phyloP scores from a whole-genome alignment of 208 protist genomes.

The Trypanosoma melophagium region DNA sequence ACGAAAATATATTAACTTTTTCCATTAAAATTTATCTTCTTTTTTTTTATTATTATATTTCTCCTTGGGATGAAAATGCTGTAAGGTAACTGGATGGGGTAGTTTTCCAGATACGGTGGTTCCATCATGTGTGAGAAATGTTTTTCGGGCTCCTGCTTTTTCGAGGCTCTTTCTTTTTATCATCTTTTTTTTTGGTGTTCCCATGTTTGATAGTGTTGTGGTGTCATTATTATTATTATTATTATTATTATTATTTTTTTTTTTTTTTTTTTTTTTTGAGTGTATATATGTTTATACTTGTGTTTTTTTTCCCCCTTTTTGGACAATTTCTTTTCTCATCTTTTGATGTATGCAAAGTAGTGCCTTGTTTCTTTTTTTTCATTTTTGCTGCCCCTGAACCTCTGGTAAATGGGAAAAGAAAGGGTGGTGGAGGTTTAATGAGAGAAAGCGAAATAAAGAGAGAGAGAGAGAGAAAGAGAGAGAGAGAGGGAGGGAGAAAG shows the following conservation, averaged over 20 bases:
- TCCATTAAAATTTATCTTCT: no score
- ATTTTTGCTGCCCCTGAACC: not conserved
- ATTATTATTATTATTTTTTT: not conserved
- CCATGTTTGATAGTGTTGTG: no score
- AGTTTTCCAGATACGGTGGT: no score
- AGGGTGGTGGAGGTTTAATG: no score
- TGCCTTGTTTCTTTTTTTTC: conserved; percentile 3
- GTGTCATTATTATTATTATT: no score
- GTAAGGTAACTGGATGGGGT: no score
- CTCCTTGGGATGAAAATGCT: no score
- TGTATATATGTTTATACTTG: not conserved
- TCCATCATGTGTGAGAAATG: not conserved
- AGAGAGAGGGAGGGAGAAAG: no score
- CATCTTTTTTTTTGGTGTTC: not conserved
- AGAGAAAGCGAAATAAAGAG: no score
- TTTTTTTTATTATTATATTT: no score
- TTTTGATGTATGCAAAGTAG: not conserved
- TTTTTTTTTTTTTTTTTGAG: not conserved
- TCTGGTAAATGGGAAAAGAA: no score
- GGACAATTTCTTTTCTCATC: not conserved
- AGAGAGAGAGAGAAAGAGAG: no score
- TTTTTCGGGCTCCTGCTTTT: not conserved
- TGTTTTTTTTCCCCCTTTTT: conserved; percentile 1
- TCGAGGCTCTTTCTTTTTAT: not conserved
- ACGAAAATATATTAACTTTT: not conserved